Evolutionary conservation across 2,329 filamentous ascomycete species (phyloP).

Genomic region (Fusarium incarnatum): DNA sequence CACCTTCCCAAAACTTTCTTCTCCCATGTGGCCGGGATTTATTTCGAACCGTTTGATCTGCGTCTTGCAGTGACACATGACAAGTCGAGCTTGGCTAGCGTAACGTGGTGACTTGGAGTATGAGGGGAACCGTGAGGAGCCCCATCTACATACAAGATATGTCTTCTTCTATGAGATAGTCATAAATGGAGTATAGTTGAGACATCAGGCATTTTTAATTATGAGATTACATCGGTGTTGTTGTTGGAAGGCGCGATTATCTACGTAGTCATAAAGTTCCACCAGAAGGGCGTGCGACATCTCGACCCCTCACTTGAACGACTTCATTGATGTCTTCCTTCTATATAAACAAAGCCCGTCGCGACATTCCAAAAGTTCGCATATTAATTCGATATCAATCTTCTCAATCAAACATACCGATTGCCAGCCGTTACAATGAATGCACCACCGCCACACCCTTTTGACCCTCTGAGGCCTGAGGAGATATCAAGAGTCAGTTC

Average conservation of each 20-base stretch:
- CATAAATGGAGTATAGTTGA: neutral
- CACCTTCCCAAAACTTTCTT: constrained; percentile 1
- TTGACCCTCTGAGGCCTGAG: constrained; percentile 45
- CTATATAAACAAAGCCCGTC: rapidly evolving
- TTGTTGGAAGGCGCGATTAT: neutral
- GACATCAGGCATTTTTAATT: neutral
- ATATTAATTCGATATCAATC: neutral
- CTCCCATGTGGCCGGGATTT: neutral
- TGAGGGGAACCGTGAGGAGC: neutral
- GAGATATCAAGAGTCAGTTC: constrained; percentile 42
- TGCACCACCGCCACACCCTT: constrained; percentile 30
- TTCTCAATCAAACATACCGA: rapidly evolving
- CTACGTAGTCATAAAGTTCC: neutral
- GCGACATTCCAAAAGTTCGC: rapidly evolving
- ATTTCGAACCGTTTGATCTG: neutral
- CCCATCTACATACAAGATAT: neutral
- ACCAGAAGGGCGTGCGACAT: neutral
- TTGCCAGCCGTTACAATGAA: neutral
- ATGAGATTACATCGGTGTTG: neutral
- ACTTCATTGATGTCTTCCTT: neutral
- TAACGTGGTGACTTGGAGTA: neutral
- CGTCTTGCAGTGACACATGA: constrained; percentile 6
- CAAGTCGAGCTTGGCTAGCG: constrained; percentile 2
- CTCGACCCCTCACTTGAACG: neutral
- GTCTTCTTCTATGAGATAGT: neutral